Evolutionary conservation across 1,284 basidiomycete species (phyloP).

Genomic region (Heterobasidion parviporum): DNA sequence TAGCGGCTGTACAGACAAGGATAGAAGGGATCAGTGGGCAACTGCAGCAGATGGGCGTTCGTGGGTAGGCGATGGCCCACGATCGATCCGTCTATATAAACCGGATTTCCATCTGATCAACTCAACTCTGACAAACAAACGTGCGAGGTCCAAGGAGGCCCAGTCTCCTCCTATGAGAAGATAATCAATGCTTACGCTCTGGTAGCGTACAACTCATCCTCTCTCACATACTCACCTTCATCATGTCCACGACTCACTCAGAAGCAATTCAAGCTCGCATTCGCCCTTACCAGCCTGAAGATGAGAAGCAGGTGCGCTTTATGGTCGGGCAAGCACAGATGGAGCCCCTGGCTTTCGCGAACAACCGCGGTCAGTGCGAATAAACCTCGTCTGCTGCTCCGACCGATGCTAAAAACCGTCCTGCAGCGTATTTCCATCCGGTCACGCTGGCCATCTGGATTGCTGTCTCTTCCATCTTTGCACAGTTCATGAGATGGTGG

Average conservation of each 20-base stretch:
- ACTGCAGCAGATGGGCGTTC: neutral
- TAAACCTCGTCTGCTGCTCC: neutral
- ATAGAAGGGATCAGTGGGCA: neutral
- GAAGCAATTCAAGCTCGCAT: slow-evolving; percentile 32
- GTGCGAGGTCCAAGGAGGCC: neutral
- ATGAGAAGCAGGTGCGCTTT: slow-evolving; percentile 38
- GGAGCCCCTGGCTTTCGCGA: slow-evolving; percentile 66
- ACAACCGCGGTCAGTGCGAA: slow-evolving; percentile 42
- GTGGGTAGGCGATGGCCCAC: neutral
- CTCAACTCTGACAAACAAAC: neutral
- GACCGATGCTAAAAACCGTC: neutral
- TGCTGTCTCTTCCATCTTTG: slow-evolving; percentile 44
- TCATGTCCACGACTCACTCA: neutral
- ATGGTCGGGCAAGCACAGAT: slow-evolving; percentile 61
- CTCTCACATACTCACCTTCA: too few relatives aligned
- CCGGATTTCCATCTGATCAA: neutral
- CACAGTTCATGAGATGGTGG: slow-evolving; percentile 60
- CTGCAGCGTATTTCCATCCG: slow-evolving; percentile 53
- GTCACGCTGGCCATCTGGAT: slow-evolving; percentile 53
- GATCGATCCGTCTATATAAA: too few relatives aligned
- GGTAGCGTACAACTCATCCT: too few relatives aligned
- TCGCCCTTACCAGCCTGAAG: slow-evolving; percentile 35
- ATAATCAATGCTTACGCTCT: too few relatives aligned
- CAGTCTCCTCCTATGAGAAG: too few relatives aligned
- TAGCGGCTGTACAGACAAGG: neutral